Evolutionary conservation across 2,329 filamentous ascomycete species (phyloP).

Genomic region (Monosporascus ibericus): DNA sequence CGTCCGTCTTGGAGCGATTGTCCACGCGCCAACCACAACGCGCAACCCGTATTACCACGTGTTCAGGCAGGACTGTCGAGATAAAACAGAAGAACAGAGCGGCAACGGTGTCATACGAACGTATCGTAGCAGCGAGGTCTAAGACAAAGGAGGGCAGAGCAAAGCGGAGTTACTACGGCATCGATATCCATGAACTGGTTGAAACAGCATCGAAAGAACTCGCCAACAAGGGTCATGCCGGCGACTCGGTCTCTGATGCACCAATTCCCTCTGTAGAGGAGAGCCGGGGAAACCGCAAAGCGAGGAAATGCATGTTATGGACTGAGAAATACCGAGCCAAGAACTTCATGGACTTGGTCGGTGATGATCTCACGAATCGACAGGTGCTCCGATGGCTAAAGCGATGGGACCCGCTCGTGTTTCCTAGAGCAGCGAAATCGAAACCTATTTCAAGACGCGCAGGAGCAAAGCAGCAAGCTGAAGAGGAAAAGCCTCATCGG

Average conservation of each 20-base stretch:
- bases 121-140: constrained; percentile 62
- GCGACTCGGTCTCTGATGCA: constrained; percentile 22
- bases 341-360: constrained; percentile 87
- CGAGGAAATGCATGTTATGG: constrained; percentile 65
- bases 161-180: constrained; percentile 77
- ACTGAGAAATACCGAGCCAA: constrained; percentile 94
- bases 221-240: constrained; percentile 25
- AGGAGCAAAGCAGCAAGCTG: constrained; percentile 37
- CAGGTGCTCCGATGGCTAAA: constrained; percentile 91
- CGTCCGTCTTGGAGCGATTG: constrained; percentile 16
- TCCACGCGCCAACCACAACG: constrained; percentile 13
- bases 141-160: constrained; percentile 61
- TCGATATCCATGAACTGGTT: constrained; percentile 82
- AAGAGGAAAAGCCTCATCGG: constrained; percentile 70
- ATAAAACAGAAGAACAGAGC: constrained; percentile 48
- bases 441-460: constrained; percentile 44
- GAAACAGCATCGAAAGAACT: constrained; percentile 61
- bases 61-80: constrained; percentile 49
- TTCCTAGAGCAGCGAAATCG: constrained; percentile 64
- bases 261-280: constrained; percentile 39
- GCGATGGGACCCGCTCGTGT: constrained; percentile 87
- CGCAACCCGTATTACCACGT: constrained; percentile 43
- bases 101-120: constrained; percentile 51
- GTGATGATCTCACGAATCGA: constrained; percentile 89
- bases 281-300: constrained; percentile 26